Base-by-base conservation (phyloP, 352 stramenopile genomes). In the Globisporangium viniferum region DNA sequence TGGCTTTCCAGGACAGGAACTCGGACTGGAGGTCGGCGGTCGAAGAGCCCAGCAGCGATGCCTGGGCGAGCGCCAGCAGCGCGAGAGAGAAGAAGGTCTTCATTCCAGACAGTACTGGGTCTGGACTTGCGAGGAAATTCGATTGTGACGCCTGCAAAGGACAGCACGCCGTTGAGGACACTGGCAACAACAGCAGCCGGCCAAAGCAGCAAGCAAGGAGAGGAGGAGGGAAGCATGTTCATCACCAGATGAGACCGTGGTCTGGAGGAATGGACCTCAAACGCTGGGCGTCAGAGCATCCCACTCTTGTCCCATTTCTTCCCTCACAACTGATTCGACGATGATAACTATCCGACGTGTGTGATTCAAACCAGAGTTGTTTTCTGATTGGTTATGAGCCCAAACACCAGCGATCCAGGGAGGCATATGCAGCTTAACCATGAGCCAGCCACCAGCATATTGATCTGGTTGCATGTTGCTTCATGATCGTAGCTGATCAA, bases 1-100 rank as follows among this genome's bases (percentile, higher is more conserved):
- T 73, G 1, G 33, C 57, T 41, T 74, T 74, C 69, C 69, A 74
- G 8, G 20, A 22, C 6, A 66, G 6, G 36, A 73, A 66, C 58
- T 70, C 68, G 57, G 61, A 44, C 51, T 36, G 15, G 46, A 66
- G 49, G 29, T 66, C 60, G 1, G 48, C 29, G 5, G 5, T 7
- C 24, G 46, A 56, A 18, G 59, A 20, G 29, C 55, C 15, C 2
- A 56, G 15, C 24, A 56, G 8, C 18, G 61, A 44, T 8, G 48
- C 4, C 20, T 66, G 46, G 14, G 35, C 48, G 31, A 66, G 61
- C 20, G 33, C 48, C 20, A 58, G 48, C n/a, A 55, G 48, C 48
- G 48, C 48, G 48, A 55, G 48, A 22, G 48, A 55, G 48, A 55
- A 55, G 48, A 55, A 55, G 48, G 48, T 55, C 48, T 55, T 55